Evolutionary conservation across 371 early-diverging fungal species (phyloP).

Genomic region (Mucor irregularis): DNA sequence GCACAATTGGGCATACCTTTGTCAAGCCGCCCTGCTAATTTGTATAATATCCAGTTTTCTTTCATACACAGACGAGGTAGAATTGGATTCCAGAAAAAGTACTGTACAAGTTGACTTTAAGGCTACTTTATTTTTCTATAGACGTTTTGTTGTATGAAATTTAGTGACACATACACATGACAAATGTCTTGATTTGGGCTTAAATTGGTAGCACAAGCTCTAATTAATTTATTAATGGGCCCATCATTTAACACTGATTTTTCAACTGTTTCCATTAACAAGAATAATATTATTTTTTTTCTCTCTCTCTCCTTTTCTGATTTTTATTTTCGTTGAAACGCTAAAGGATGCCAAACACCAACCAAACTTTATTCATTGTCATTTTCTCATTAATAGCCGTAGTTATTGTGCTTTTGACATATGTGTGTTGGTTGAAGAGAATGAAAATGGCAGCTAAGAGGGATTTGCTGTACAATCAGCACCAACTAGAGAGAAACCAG

Average conservation of each 20-base stretch:
- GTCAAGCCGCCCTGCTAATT: no score
- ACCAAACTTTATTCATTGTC: constrained; percentile 25
- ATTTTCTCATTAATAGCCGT: constrained; percentile 20
- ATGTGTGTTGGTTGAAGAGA: constrained; percentile 25
- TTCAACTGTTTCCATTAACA: neutral
- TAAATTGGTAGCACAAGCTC: constrained; percentile 5
- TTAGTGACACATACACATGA: constrained; percentile 14
- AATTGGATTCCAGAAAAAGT: no score
- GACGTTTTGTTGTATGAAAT: no score
- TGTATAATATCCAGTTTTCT: no score
- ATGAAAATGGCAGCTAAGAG: constrained; percentile 18
- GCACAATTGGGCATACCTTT: no score
- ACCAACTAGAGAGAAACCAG: constrained; percentile 14
- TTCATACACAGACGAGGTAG: no score
- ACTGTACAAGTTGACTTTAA: no score
- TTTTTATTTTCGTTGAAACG: neutral
- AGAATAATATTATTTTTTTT: neutral
- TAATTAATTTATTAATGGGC: constrained; percentile 14
- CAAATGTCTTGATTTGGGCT: constrained; percentile 9
- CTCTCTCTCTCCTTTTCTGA: constrained; percentile 1
- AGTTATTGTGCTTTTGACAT: constrained; percentile 11
- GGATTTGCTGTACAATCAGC: constrained; percentile 13
- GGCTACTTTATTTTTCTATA: no score
- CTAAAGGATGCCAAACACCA: constrained; percentile 14
- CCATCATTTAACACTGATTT: neutral